Evolutionary conservation across 768 basidiomycete genomes (phyloP).

Genomic region (Mycena rosella): DNA sequence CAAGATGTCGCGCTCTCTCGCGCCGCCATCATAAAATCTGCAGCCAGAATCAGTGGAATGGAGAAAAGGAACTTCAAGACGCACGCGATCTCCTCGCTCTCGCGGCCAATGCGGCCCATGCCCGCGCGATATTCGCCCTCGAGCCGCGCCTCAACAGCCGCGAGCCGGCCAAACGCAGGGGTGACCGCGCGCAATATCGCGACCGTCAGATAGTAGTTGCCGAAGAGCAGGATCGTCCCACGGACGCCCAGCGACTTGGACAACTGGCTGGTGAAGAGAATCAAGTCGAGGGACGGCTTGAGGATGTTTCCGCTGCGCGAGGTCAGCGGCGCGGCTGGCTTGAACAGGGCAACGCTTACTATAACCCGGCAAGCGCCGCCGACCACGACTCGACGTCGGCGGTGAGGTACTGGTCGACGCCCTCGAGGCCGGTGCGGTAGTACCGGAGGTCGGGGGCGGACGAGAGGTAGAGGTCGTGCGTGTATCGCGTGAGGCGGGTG

Average conservation of each 20-base stretch:
- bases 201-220: conserved; percentile 90
- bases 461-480: conserved; percentile 92
- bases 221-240: conserved; percentile 85
- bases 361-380: conserved; percentile 86
- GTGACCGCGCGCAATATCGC: conserved; percentile 87
- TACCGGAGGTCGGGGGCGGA: conserved; percentile 79
- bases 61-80: conserved; percentile 44
- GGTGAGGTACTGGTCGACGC: conserved; percentile 93
- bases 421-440: conserved; percentile 74
- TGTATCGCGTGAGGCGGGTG: conserved; percentile 90
- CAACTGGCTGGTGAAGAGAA: conserved; percentile 94
- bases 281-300: conserved; percentile 90
- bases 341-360: conserved; percentile 67
- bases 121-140: conserved; percentile 94
- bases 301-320: conserved; percentile 85
- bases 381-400: conserved; percentile 93
- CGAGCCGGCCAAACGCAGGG: conserved; percentile 92
- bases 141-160: conserved; percentile 87
- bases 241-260: conserved; percentile 86
- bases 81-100: conserved; percentile 93
- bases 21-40: conserved; percentile 94
- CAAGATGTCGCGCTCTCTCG: conserved; percentile 86
- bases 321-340: background rate
- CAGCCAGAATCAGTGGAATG: background rate
- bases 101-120: conserved; percentile 86